These are phyloP conservation scores for Xylariaceae sp. DNA, from an alignment of 2,329 filamentous ascomycete genomes.

Conservation along the genomic window DNA sequence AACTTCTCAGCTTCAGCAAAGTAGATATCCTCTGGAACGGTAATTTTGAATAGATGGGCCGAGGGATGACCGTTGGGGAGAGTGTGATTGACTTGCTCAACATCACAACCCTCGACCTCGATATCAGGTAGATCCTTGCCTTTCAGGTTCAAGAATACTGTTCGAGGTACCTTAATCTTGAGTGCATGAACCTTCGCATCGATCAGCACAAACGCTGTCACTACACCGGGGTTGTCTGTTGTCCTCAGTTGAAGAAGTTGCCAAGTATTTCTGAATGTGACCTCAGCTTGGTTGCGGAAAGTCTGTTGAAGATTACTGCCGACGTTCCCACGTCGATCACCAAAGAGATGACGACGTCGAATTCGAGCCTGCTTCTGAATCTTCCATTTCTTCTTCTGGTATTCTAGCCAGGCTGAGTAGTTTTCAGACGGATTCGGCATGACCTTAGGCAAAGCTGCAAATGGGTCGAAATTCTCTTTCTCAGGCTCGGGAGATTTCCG, in stretches of 20 bases:
- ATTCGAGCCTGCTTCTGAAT: slow-evolving; percentile 88
- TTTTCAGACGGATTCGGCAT: slow-evolving; percentile 86
- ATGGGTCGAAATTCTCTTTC: slow-evolving; percentile 68
- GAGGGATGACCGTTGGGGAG: slow-evolving; percentile 94
- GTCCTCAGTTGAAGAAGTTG: slow-evolving; percentile 85
- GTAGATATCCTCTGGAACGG: slow-evolving; percentile 84
- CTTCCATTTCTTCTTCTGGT: slow-evolving; percentile 99
- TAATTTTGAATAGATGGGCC: slow-evolving; percentile 90
- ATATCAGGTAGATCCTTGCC: slow-evolving; percentile 84
- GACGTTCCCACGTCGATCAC: slow-evolving; percentile 70
- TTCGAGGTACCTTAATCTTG: slow-evolving; percentile 84
- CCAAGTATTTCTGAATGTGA: slow-evolving; percentile 90
- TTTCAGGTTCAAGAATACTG: slow-evolving; percentile 90
- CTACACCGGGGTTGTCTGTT: slow-evolving; percentile 80
- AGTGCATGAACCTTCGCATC: slow-evolving; percentile 87
- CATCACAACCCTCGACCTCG: slow-evolving; percentile 78
- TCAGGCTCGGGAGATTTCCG: slow-evolving; percentile 70
- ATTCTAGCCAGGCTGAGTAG: slow-evolving; percentile 83
- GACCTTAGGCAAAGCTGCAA: slow-evolving; percentile 72
- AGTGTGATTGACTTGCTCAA: slow-evolving; percentile 90
- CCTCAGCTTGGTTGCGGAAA: slow-evolving; percentile 89
- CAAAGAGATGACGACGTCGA: slow-evolving; percentile 86
- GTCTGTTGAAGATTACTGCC: slow-evolving; percentile 64
- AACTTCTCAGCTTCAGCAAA: slow-evolving; percentile 82
- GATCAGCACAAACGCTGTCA: slow-evolving; percentile 86